Evolutionary conservation across 192 early-diverging fungal species (phyloP).

Genomic region (Entomortierella parvispora): DNA sequence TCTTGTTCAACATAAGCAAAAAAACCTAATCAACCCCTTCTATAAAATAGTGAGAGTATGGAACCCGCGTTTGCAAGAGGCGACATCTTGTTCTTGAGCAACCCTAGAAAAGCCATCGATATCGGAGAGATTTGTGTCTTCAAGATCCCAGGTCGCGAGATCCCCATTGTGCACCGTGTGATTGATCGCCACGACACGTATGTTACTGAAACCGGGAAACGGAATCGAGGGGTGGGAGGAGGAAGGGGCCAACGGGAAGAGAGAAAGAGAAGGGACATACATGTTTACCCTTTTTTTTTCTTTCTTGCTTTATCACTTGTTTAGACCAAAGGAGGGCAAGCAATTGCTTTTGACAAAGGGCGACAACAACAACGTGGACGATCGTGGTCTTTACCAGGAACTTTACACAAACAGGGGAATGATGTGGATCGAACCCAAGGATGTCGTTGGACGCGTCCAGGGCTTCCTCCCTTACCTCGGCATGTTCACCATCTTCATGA

Average conservation of each 20-base stretch:
- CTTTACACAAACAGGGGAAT: constrained; percentile 66
- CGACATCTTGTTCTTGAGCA: constrained; percentile 89
- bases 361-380: constrained; percentile 92
- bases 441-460: constrained; percentile 89
- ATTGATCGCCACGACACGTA: constrained; percentile 92
- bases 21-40: no score
- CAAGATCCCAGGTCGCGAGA: constrained; percentile 86
- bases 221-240: no score
- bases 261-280: background rate
- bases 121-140: constrained; percentile 96
- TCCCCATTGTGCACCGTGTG: constrained; percentile 98
- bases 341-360: constrained; percentile 96
- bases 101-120: constrained; percentile 75
- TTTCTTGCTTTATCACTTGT: background rate
- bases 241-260: no score
- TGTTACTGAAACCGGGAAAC: constrained; percentile 1
- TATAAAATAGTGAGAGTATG: constrained; percentile 90
- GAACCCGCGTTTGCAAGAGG: constrained; percentile 96
- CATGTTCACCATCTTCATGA: constrained; percentile 96
- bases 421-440: constrained; percentile 91
- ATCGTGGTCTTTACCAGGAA: constrained; percentile 85
- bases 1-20: no score
- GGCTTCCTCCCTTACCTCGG: constrained; percentile 92
- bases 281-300: constrained; percentile 2
- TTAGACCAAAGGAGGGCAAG: constrained; percentile 68